Conservation (phyloP, 768 basidiomycete genomes). For the Melanogaster broomeanus region DNA sequence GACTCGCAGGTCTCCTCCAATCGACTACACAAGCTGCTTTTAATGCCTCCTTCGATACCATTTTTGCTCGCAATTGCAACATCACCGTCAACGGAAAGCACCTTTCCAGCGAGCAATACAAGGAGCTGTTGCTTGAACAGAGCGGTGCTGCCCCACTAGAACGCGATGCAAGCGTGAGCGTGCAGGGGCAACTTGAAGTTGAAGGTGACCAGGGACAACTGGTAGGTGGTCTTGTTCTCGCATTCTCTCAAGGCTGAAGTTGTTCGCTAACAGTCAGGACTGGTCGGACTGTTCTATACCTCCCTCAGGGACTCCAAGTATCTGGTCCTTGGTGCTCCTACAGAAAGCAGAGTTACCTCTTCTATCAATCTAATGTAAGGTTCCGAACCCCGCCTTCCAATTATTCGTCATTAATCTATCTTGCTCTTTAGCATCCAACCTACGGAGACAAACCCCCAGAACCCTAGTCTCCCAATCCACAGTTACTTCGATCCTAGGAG, state of each 20-base stretch:
- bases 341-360: conserved; percentile 31
- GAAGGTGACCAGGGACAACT: conserved; percentile 27
- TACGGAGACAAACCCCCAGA: conserved; percentile 26
- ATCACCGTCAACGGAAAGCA: conserved; percentile 44
- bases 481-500: conserved; percentile 39
- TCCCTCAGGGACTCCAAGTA: conserved; percentile 34
- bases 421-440: conserved; percentile 25
- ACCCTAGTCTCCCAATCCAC: conserved; percentile 12
- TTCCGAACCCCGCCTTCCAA: background rate
- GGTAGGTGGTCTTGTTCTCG: conserved; percentile 13
- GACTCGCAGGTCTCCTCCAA: conserved; percentile 38
- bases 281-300: conserved; percentile 41
- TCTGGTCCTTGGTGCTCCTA: conserved; percentile 35
- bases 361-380: conserved; percentile 44
- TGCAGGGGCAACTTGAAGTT: conserved; percentile 30
- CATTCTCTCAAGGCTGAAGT: background rate
- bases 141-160: conserved; percentile 23
- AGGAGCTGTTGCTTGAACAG: conserved; percentile 33
- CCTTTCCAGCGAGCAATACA: conserved; percentile 42
- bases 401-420: background rate
- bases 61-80: conserved; percentile 37
- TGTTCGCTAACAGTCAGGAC: conserved; percentile 18
- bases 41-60: conserved; percentile 39
- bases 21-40: conserved; percentile 39
- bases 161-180: conserved; percentile 15